These are phyloP conservation scores for Pugionium cornutum DNA, from an alignment of 345 rosid genomes.

Conservation along the genomic window DNA sequence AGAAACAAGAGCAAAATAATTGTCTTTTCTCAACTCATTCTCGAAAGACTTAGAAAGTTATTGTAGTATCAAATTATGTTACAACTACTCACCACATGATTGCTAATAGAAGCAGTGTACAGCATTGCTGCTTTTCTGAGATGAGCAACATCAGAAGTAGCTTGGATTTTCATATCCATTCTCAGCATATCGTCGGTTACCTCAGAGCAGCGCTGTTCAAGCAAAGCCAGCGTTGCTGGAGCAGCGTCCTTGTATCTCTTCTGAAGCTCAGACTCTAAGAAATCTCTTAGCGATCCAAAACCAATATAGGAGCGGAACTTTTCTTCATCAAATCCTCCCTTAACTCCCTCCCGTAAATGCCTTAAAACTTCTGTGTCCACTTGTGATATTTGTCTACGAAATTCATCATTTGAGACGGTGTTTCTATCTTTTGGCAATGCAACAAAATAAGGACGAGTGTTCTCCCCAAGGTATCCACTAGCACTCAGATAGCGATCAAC, in stretches of 20 bases:
- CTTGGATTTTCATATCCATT: slow-evolving; percentile 72
- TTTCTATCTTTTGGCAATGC: slow-evolving; percentile 89
- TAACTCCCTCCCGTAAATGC: slow-evolving; percentile 75
- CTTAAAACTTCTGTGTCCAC: slow-evolving; percentile 71
- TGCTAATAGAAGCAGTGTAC: slow-evolving; percentile 78
- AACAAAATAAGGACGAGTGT: slow-evolving; percentile 76
- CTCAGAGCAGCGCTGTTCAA: slow-evolving; percentile 87
- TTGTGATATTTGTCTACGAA: slow-evolving; percentile 77
- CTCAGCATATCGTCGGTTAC: slow-evolving; percentile 58
- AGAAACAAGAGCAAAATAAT: slow-evolving; percentile 27
- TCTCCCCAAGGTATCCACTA: slow-evolving; percentile 94
- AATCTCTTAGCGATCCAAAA: slow-evolving; percentile 79
- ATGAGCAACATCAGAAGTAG: slow-evolving; percentile 90
- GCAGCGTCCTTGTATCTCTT: slow-evolving; percentile 93
- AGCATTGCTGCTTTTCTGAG: slow-evolving; percentile 88
- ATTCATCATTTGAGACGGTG: slow-evolving; percentile 82
- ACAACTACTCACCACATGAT: slow-evolving; percentile 67
- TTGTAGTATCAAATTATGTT: neutral
- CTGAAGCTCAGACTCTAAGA: slow-evolving; percentile 86
- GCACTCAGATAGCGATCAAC: slow-evolving; percentile 92
- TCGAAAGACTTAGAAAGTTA: neutral
- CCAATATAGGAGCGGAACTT: slow-evolving; percentile 71
- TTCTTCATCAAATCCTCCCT: slow-evolving; percentile 96
- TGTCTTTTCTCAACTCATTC: slow-evolving; percentile 18
- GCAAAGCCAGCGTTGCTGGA: slow-evolving; percentile 94